Evolutionary conservation across 2,329 filamentous ascomycete species (phyloP).

Genomic region (Aspergillaceae sp.): DNA sequence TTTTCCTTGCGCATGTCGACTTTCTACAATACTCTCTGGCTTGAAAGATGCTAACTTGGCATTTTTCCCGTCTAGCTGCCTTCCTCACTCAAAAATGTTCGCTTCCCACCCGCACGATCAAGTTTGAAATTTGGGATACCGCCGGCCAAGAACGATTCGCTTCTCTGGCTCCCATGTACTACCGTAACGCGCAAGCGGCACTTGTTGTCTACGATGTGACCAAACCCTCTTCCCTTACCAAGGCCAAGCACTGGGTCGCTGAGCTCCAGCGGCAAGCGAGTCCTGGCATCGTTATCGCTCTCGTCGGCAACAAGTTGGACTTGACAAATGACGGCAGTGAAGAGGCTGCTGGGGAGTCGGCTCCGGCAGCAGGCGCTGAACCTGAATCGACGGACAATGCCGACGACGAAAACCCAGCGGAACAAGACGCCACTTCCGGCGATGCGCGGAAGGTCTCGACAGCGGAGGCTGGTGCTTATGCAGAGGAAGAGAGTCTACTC

Average conservation of each 20-base stretch:
- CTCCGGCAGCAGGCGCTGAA: conserved; percentile 13
- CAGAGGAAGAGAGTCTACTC: conserved; percentile 83
- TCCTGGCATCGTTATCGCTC: conserved; percentile 90
- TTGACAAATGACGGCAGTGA: conserved; percentile 52
- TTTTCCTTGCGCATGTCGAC: not conserved
- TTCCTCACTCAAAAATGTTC: conserved; percentile 99
- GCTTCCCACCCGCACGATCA: conserved; percentile 71
- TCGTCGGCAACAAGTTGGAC: conserved; percentile 96
- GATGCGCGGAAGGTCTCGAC: conserved; percentile 82
- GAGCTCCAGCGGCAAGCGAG: conserved; percentile 94
- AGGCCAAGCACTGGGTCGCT: conserved; percentile 98
- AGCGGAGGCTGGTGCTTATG: conserved; percentile 86
- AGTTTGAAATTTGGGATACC: conserved; percentile 94
- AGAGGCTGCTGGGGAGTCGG: conserved; percentile 35
- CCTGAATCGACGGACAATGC: conserved; percentile 40
- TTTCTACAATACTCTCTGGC: not conserved
- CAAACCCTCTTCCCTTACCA: conserved; percentile 87
- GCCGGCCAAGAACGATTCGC: conserved; percentile 97
- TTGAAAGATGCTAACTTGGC: not conserved
- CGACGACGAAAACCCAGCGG: conserved; percentile 43
- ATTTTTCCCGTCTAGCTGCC: conserved; percentile 54
- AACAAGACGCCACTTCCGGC: conserved; percentile 54
- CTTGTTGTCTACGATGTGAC: conserved; percentile 98
- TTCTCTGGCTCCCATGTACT: conserved; percentile 97
- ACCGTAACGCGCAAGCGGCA: conserved; percentile 94